These are phyloP conservation scores for Stachybotrys chartarum DNA, from an alignment of 2,329 filamentous ascomycete species.

Conservation along the genomic window DNA sequence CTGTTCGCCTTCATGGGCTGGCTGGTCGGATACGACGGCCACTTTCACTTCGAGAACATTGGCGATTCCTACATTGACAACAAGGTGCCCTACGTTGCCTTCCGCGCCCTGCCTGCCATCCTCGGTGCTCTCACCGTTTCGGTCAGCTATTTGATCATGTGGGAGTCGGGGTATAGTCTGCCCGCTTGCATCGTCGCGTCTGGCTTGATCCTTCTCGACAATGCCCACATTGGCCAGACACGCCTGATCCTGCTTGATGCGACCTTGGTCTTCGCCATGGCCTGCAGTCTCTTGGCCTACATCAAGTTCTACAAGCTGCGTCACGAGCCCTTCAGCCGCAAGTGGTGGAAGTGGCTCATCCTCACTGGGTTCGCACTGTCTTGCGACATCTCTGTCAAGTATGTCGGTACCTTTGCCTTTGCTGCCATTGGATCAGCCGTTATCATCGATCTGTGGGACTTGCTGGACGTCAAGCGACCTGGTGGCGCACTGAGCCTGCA, in stretches of 20 bases:
- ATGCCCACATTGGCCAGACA: constrained; percentile 95
- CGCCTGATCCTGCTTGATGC: constrained; percentile 91
- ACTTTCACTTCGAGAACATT: constrained; percentile 98
- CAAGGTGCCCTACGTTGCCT: constrained; percentile 95
- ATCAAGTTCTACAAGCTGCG: constrained; percentile 97
- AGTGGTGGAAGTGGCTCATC: constrained; percentile 99
- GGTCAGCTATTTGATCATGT: constrained; percentile 97
- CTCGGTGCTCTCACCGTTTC: constrained; percentile 89
- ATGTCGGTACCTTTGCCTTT: constrained; percentile 94
- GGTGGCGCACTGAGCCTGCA: constrained; percentile 73
- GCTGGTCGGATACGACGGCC: constrained; percentile 93
- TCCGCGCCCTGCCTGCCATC: constrained; percentile 85
- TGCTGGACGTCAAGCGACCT: constrained; percentile 81
- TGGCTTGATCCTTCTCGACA: constrained; percentile 86
- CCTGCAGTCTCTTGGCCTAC: constrained; percentile 86
- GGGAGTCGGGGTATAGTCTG: constrained; percentile 96
- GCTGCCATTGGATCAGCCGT: constrained; percentile 94
- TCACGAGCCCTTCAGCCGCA: constrained; percentile 80
- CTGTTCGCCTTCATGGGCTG: constrained; percentile 95
- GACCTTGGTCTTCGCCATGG: constrained; percentile 92
- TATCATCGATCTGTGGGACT: constrained; percentile 87
- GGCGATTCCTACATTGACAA: constrained; percentile 96
- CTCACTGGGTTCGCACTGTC: constrained; percentile 90
- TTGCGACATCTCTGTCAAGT: constrained; percentile 98
- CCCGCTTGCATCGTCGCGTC: constrained; percentile 86